Evolutionary conservation across 768 basidiomycete genomes (phyloP), one percentile per base, ranked within the genome.

Genomic region (Asterophora lycoperdoides): DNA sequence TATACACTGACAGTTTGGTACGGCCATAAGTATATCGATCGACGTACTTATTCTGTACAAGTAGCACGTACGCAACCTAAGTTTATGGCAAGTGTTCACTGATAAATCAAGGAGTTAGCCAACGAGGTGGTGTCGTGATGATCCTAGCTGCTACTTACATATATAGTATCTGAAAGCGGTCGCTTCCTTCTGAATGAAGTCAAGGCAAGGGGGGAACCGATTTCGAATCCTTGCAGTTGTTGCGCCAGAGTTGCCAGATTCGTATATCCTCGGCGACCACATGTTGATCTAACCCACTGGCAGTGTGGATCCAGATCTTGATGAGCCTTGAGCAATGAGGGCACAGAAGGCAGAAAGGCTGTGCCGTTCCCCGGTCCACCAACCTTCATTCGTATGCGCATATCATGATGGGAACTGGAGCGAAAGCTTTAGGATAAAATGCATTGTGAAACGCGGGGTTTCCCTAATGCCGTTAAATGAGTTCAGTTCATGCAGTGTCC

Each of bases 291-390:
- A 15, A 9, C 36, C n/a, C n/a, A n/a, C n/a, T n/a, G n/a, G n/a
- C n/a, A n/a, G n/a, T n/a, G n/a, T n/a, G n/a, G n/a, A n/a, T n/a
- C n/a, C n/a, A n/a, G n/a, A n/a, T n/a, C n/a, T n/a, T n/a, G n/a
- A n/a, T n/a, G n/a, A n/a, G n/a, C n/a, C n/a, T n/a, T n/a, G 6
- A 32, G 34, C 18, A 7, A 46, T 48, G 39, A 46, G n/a, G 18
- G 34, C 46, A 23, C 6, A 42, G 14, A 35, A 35, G 49, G 42
- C 41, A 20, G 41, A 23, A 46, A 48, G 56, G 56, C 45, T 49
- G 60, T 54, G 53, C 49, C n/a, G 55, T 58, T 60, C 41, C 57
- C 58, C 51, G 56, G 51, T 36, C 58, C 49, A 58, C 53, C 37
- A 53, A 58, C 48, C 41, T 53, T 44, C 20, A 41, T 10, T 49